Base-by-base conservation (phyloP, 148 eudicot species). In the Dianthus caryophyllus region DNA sequence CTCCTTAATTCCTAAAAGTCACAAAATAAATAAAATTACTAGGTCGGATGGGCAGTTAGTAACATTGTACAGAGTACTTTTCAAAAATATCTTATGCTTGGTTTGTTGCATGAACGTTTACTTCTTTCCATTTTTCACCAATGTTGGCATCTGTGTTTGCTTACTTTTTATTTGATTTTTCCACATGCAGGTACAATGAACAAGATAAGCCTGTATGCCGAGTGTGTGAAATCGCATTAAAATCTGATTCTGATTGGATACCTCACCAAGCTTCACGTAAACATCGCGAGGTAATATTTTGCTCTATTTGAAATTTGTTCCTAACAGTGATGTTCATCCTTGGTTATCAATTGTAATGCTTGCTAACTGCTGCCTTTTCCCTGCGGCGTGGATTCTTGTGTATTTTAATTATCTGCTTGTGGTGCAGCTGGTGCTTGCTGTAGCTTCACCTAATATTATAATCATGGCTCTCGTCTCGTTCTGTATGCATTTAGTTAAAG, bases 231-330 rank as follows among this genome's bases (percentile, higher is more conserved):
- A 73, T 83, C 65, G 81, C 79, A 49, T 56, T 93, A 76, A 93
- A 84, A 79, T 93, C 98, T 24, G 95, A 93, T 56, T 76, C 91
- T 26, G 75, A 77, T 68, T 93, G 98, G 98, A 83, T 83, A 26
- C 82, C 88, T 50, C 98, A 93, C 69, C 87, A 88, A 76, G 91
- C 83, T 65, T 90, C 98, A 79, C 86, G 91, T 58, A 87, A 87
- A 72, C 98, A 93, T 78, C 88, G 80, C 22, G 97, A 93, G 97
- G 98, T 93, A 75, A 69, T 38, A 25, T 73, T 68, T 66, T 57
- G 6, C 9, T 63, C 30, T 16, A 33, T 1, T 10, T 44, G 52
- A 2, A 14, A 63, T 22, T 15, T 44, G 52, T 24, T 43, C 2
- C 31, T 63, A 20, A 25, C 12, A 41, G 12, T 41, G 22, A 63